These are phyloP conservation scores for Backusella circina DNA, from an alignment of 192 early-diverging fungal genomes.

Conservation along the genomic window DNA sequence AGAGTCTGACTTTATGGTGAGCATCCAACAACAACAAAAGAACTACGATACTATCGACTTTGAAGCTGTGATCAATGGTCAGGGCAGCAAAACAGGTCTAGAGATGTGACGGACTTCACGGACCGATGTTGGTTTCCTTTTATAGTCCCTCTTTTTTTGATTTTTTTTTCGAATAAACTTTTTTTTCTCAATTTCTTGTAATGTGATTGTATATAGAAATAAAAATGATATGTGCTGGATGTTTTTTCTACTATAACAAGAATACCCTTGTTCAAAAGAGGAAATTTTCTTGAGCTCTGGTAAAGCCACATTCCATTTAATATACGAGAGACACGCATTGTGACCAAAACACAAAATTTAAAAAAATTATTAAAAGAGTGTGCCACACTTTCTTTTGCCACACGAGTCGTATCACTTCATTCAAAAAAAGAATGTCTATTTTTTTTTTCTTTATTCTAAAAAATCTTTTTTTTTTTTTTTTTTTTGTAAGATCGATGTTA, in stretches of 20 bases:
- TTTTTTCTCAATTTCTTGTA: not conserved
- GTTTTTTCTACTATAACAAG: not conserved
- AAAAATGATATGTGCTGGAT: not conserved
- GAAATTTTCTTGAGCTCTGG: not conserved
- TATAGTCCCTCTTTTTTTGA: not conserved
- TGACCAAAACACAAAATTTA: not conserved
- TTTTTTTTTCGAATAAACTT: not conserved
- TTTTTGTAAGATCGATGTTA: not conserved
- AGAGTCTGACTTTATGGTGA: not conserved
- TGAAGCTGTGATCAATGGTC: constrained; percentile 2
- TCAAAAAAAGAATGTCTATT: not conserved
- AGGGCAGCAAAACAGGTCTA: not conserved
- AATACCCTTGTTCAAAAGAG: not conserved
- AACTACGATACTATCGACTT: constrained; percentile 5
- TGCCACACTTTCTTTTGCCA: not conserved
- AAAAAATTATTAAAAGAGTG: not conserved
- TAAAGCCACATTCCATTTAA: not conserved
- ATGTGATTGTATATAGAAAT: not conserved
- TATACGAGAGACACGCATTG: no score
- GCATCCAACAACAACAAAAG: not conserved
- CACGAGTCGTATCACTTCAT: not conserved
- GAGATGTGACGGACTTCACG: constrained; percentile 5
- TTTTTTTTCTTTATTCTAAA: not conserved
- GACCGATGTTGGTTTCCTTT: constrained; percentile 7
- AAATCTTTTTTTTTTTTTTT: not conserved